Conservation (phyloP, 1,284 basidiomycete species). For the Apiotrichum veenhuisii region DNA sequence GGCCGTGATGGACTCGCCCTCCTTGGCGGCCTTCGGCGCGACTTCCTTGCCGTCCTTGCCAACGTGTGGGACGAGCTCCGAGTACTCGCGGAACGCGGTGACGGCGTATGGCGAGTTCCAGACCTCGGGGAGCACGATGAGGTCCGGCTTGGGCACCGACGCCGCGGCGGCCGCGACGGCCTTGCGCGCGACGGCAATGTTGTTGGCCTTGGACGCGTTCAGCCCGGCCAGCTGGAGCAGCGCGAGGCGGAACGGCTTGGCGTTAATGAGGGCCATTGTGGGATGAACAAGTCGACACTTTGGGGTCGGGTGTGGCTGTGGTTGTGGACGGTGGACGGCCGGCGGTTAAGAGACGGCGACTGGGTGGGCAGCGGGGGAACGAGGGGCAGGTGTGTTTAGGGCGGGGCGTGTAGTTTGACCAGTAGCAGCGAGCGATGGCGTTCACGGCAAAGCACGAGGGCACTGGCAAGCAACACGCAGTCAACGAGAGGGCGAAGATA, state of each 20-base stretch:
- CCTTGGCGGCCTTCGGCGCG: conserved; percentile 28
- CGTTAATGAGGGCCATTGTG: conserved; percentile 41
- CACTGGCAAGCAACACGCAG: background rate
- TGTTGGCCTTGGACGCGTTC: conserved; percentile 64
- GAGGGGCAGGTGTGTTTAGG: background rate
- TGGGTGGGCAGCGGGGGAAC: too few species aligned
- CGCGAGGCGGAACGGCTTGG: conserved; percentile 72
- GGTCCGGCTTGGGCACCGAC: conserved; percentile 57
- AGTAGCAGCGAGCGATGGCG: background rate
- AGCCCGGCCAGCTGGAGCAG: conserved; percentile 78
- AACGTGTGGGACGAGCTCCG: conserved; percentile 64
- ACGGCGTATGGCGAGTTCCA: conserved; percentile 98
- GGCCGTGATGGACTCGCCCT: conserved; percentile 70
- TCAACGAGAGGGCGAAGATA: background rate
- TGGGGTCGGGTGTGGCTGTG: background rate
- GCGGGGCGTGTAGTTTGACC: background rate
- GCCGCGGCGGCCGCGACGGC: conserved; percentile 69
- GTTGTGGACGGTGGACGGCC: too few species aligned
- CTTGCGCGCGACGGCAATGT: conserved; percentile 72
- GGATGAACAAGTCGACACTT: background rate
- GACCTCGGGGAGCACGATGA: conserved; percentile 92
- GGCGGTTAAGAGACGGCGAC: too few species aligned
- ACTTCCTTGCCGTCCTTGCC: conserved; percentile 37
- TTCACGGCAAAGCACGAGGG: background rate
- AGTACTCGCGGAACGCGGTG: conserved; percentile 74